Percentiles rank a stretch among this genome's conserved stretches.
These are phyloP conservation scores for Vachellia pachyceras DNA, from an alignment of 306 rosid genomes.

Conservation along the genomic window DNA sequence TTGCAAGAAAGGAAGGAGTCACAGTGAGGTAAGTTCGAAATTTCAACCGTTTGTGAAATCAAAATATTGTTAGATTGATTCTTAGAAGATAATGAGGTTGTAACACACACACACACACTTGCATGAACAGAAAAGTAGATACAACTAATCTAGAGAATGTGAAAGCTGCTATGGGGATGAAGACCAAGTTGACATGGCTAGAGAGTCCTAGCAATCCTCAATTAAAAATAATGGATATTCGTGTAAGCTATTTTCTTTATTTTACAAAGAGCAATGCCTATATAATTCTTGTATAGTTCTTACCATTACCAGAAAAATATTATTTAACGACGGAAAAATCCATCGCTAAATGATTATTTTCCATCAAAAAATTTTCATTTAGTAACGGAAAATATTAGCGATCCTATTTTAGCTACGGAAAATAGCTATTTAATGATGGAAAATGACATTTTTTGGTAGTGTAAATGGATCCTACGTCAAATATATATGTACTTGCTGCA, in stretches of 20 bases:
- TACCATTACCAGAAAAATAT: too few relatives aligned
- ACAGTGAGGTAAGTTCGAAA: conserved; percentile 36
- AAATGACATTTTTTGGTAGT: too few relatives aligned
- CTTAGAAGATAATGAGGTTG: conserved; percentile 19
- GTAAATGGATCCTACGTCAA: background rate
- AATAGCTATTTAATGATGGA: too few relatives aligned
- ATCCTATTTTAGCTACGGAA: too few relatives aligned
- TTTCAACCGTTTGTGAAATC: conserved; percentile 16
- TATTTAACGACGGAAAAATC: too few relatives aligned
- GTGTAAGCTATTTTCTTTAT: conserved; percentile 52
- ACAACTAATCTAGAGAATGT: conserved; percentile 78
- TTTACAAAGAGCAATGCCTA: background rate
- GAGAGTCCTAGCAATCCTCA: conserved; percentile 98
- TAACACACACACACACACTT: too few relatives aligned
- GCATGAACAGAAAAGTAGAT: conserved; percentile 72
- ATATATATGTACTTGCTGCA: background rate
- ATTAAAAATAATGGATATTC: conserved; percentile 74
- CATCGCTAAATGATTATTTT: too few relatives aligned
- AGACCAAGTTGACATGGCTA: conserved; percentile 91
- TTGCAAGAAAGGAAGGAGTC: background rate
- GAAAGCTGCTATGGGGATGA: conserved; percentile 66
- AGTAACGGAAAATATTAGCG: too few relatives aligned
- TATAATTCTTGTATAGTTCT: too few relatives aligned
- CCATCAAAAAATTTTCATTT: too few relatives aligned
- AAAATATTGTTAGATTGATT: background rate